Base-by-base conservation (phyloP, 176 grass and related monocot species). In the Triticum monococcum region DNA sequence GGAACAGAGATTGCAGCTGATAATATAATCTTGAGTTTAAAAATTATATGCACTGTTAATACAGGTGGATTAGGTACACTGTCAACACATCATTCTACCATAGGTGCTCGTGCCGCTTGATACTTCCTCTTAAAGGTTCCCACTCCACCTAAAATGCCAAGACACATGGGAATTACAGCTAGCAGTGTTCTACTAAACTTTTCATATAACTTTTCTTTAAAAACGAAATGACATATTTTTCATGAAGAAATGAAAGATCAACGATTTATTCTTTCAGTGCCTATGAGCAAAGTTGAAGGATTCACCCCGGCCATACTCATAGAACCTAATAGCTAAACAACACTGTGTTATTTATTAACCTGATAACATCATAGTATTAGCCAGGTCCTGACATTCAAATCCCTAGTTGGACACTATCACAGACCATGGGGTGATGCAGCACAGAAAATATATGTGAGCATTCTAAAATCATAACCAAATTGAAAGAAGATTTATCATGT, bases 301-400 rank as follows among this genome's bases (percentile, higher is more conserved):
- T 91, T 98, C 97, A 84, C 94, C 97, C 94, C 97, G 96, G 43
- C 97, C 97, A 94, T 91, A 98, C 79, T 98, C 97, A 87, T 98
- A 98, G 71, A 98, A 98, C 86, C 96, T 98, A 81, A 40, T 40
- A 40, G 38, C 38, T 40, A 40, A 40, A 40, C 8, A 40, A 8
- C 8, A 37, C 5, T 37, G 36, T 37, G 8, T 1, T 37, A 37
- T 82, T 98, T 98, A 80, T 96, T 98, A 74, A 96, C 94, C 92
- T 96, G 80, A 69, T 33, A 82, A 17, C 74, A 64, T 20, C 11
- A 78, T 68, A 64, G 77, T 43, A 43, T 86, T 38, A 81, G 85
- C 8, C 32, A 81, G 85, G 3, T 43, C n/a, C 5, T 46, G 10
- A 67, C 45, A 74, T 66, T 65, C 46, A 85, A 85, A 68, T 11